Base-by-base conservation (phyloP, 345 rosid genomes). In the Ceriops decandra region DNA sequence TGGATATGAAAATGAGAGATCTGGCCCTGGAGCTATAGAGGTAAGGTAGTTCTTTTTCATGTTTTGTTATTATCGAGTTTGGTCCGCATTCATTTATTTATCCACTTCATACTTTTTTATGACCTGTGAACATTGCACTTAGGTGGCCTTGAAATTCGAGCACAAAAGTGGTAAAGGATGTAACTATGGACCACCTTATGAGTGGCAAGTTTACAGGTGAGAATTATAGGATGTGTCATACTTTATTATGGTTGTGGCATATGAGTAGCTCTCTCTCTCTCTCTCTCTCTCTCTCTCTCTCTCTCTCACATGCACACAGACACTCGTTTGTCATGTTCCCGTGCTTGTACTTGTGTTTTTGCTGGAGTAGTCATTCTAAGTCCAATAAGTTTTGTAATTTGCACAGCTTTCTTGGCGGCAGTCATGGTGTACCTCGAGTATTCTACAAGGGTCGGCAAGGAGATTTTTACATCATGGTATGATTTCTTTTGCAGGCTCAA, bases 141-240 rank as follows among this genome's bases (percentile, higher is more conserved):
- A 89, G 97, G 93, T 91, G 51, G 97, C 97, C 21, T 82, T 91
- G 76, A 91, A 91, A 76, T 85, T 91, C 60, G 97, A 91, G 79
- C 96, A 91, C 70, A 81, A 88, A 58, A 89, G 84, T 66, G 89
- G 96, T 64, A 91, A 91, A 80, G 97, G 97, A 52, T 89, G 97
- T 79, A 91, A 82, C 67, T 82, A 85, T 77, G 97, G 97, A 59
- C 97, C 96, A 47, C 97, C 97, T 57, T 87, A 86, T 33, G 97
- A 91, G 85, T 91, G 97, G 97, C 97, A 91, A 82, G 93, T 91
- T 54, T 91, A 91, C 90, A 87, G 78, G 97, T 89, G 72, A 68
- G 92, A 69, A 33, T 57, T 64, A 57, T 60, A 19, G 21, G 62
- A 27, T 22, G 31, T 52, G 21, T 63, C 52, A n/a, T 32, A 7